These are phyloP conservation scores for Mycena crocata DNA, from an alignment of 768 basidiomycete genomes.

Conservation along the genomic window DNA sequence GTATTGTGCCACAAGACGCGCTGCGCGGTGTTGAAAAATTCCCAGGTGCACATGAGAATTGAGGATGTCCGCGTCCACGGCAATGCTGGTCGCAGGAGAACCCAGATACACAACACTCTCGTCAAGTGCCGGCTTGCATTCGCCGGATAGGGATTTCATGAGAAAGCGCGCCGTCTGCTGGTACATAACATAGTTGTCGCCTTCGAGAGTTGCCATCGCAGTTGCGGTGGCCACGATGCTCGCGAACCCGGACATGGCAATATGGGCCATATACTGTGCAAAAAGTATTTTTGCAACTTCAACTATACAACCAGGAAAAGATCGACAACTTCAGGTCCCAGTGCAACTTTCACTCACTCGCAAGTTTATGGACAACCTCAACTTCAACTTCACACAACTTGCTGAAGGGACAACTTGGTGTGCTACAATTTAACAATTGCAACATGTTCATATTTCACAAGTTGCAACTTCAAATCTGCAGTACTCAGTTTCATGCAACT, in stretches of 20 bases:
- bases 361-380: too few relatives aligned
- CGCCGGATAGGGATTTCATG: conserved; percentile 32
- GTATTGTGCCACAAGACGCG: conserved; percentile 33
- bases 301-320: too few relatives aligned
- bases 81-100: not conserved
- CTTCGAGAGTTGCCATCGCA: conserved; percentile 38
- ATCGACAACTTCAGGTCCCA: too few relatives aligned
- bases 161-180: conserved; percentile 43
- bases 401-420: too few relatives aligned
- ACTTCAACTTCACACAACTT: too few relatives aligned
- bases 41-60: conserved; percentile 28
- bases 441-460: too few relatives aligned
- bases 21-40: conserved; percentile 39
- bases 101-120: conserved; percentile 26
- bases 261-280: too few relatives aligned
- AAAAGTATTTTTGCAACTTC: too few relatives aligned
- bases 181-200: conserved; percentile 44
- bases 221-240: conserved; percentile 33
- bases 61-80: conserved; percentile 28
- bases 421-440: too few relatives aligned
- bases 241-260: conserved; percentile 38
- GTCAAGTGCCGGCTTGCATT: not conserved
- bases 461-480: too few relatives aligned
- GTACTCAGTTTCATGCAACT: too few relatives aligned
- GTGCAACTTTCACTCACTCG: too few relatives aligned